Evolutionary conservation across 176 grass and related monocot genomes (phyloP), one percentile per base, ranked within the genome.

Genomic region (Leersia perrieri): DNA sequence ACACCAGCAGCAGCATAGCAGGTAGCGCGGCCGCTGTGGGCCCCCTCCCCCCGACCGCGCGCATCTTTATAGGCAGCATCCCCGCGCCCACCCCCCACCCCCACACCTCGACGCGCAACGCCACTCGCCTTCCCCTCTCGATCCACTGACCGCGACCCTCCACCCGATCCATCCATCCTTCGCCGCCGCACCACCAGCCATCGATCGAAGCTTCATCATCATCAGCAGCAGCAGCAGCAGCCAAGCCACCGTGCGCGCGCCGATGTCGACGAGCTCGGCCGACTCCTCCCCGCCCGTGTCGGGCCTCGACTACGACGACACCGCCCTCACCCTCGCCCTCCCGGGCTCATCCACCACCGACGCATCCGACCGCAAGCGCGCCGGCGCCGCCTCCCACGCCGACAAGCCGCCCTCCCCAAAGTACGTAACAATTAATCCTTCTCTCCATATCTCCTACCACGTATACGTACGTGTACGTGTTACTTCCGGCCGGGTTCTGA

Each of bases 221-320:
- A 42, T 3, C 42, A 3, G 58, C 66, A 16, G n/a, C 9, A 65
- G 63, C 33, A 12, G 6, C 9, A 39, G 11, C 79, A 1, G 15
- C 45, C 4, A 25, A 2, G 65, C 39, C 15, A 3, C 42, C 39
- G 63, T 23, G 5, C 38, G 73, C 66, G 68, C 67, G 20, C n/a
- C 73, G 74, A 84, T 66, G 74, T 86, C 73, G 74, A 67, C 72
- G 53, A 92, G 73, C 83, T 94, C 88, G 67, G 75, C 78, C 35
- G 74, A 80, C 39, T 77, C 81, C 33, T 77, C 81, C 68, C 58
- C 77, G 68, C 85, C 75, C 78, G 88, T 86, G 22, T 93, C 88
- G 30, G 88, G 85, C 68, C 88, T 90, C 38, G 91, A 90, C 82
- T 94, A 90, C 85, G 85, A 94, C 58, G 88, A 94, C 82, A 94